Percentiles rank a stretch among this genome's conserved stretches.
These are phyloP conservation scores for Podila minutissima DNA, from an alignment of 192 early-diverging fungal genomes.

Conservation along the genomic window DNA sequence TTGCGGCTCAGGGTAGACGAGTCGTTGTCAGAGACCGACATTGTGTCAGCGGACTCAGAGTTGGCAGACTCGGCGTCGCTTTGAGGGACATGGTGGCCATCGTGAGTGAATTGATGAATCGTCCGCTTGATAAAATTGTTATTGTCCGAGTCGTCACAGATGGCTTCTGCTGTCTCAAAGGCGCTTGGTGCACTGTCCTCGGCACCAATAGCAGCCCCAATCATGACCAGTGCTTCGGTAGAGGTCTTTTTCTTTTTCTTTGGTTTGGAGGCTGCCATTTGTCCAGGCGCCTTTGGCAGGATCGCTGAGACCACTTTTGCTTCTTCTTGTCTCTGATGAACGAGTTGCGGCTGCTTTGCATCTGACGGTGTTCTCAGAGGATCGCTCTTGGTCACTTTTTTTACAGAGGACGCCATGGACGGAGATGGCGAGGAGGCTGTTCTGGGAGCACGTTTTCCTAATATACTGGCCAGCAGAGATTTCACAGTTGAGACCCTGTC, in stretches of 20 bases:
- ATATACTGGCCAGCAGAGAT: not conserved
- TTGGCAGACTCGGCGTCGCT: not conserved
- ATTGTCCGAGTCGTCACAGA: not conserved
- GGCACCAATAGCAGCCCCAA: not conserved
- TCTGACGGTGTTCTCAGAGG: not conserved
- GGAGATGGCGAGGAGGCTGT: not conserved
- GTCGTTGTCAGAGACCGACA: too few species aligned
- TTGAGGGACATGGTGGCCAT: not conserved
- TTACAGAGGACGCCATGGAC: not conserved
- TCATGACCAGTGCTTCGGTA: not conserved
- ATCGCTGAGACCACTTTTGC: not conserved
- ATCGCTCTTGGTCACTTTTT: not conserved
- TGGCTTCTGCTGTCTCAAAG: not conserved
- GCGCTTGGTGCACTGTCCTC: not conserved
- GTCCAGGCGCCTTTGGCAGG: too few species aligned
- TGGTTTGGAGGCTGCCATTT: too few species aligned
- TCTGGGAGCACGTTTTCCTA: not conserved
- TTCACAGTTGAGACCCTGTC: not conserved
- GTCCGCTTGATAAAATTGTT: not conserved
- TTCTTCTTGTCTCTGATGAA: not conserved
- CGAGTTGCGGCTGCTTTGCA: not conserved
- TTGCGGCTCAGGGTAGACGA: not conserved
- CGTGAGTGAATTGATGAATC: not conserved
- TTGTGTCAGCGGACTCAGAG: too few species aligned
- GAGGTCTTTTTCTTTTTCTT: too few species aligned